phyloP scores from a whole-genome alignment of 805 yeast species.

The Monosporozyma siamensis region DNA sequence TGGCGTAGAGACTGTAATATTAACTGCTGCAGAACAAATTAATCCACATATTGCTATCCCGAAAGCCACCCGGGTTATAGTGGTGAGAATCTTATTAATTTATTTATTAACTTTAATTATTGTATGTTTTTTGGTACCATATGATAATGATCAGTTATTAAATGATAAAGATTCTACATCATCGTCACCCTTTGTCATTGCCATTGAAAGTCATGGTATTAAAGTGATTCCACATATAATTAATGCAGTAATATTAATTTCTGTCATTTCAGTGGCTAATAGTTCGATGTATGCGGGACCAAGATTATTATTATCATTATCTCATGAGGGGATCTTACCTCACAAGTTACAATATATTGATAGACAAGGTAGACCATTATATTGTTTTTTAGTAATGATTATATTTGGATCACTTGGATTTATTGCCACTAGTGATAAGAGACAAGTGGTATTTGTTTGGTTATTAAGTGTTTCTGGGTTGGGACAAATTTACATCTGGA shows the following conservation, averaged over 20 bases:
- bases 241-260: constrained; percentile 50
- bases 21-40: constrained; percentile 63
- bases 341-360: constrained; percentile 38
- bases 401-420: constrained; percentile 49
- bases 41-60: constrained; percentile 46
- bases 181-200: constrained; percentile 41
- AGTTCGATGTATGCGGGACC: constrained; percentile 53
- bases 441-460: constrained; percentile 61
- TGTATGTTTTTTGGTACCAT: constrained; percentile 69
- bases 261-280: constrained; percentile 54
- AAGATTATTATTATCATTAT: constrained; percentile 44
- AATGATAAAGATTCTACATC: constrained; percentile 37
- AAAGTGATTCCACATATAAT: constrained; percentile 38
- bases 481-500: constrained; percentile 75
- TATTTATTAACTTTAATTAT: constrained; percentile 45
- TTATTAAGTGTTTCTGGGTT: constrained; percentile 68
- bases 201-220: constrained; percentile 38
- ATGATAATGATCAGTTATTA: constrained; percentile 36
- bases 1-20: constrained; percentile 59
- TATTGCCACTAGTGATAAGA: constrained; percentile 49
- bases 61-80: constrained; percentile 47
- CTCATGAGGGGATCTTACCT: constrained; percentile 46
- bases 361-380: constrained; percentile 46
- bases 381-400: constrained; percentile 36
- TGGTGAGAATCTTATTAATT: constrained; percentile 48